A percentile compares a stretch with the other conserved stretches of the same genome.
Evolutionary conservation across 2,329 filamentous ascomycete species (phyloP).

Genomic region (Penicillium sp.): DNA sequence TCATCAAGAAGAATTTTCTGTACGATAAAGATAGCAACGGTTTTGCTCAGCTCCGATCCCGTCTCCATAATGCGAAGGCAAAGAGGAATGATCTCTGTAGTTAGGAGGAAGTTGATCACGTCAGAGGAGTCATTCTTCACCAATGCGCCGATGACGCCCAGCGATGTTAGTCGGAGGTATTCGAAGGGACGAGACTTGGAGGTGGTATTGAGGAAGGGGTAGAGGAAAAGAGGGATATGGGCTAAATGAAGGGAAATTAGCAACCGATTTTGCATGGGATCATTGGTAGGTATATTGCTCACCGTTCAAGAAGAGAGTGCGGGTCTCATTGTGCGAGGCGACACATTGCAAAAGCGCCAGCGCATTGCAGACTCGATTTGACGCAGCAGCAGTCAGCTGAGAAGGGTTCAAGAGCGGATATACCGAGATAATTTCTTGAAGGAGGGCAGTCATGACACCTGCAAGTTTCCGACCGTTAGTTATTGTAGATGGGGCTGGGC

Average conservation of each 20-base stretch:
- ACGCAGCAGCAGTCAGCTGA: slow-evolving; percentile 94
- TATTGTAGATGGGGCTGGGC: slow-evolving; percentile 14
- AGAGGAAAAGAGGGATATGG: slow-evolving; percentile 95
- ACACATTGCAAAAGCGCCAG: slow-evolving; percentile 94
- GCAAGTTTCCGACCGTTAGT: slow-evolving; percentile 27
- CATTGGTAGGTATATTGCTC: slow-evolving; percentile 21
- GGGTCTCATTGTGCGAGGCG: slow-evolving; percentile 93
- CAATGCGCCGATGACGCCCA: slow-evolving; percentile 93
- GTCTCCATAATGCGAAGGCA: slow-evolving; percentile 99
- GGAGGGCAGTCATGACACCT: slow-evolving; percentile 97
- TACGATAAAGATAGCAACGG: slow-evolving; percentile 98
- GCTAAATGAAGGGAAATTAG: slow-evolving; percentile 54
- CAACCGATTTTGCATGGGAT: not conserved
- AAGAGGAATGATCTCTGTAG: slow-evolving; percentile 96
- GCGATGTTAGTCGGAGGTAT: slow-evolving; percentile 90
- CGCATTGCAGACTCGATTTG: slow-evolving; percentile 95
- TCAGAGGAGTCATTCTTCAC: slow-evolving; percentile 99
- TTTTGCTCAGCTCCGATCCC: slow-evolving; percentile 96
- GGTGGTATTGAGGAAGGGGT: slow-evolving; percentile 97
- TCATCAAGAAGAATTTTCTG: slow-evolving; percentile 98
- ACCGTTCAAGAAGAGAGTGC: slow-evolving; percentile 92
- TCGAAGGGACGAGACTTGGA: slow-evolving; percentile 98
- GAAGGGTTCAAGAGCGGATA: slow-evolving; percentile 96
- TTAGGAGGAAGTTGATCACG: slow-evolving; percentile 97
- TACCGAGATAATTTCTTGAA: slow-evolving; percentile 98